Evolutionary conservation across 345 rosid species (phyloP).

Genomic region (Garcia nutans): DNA sequence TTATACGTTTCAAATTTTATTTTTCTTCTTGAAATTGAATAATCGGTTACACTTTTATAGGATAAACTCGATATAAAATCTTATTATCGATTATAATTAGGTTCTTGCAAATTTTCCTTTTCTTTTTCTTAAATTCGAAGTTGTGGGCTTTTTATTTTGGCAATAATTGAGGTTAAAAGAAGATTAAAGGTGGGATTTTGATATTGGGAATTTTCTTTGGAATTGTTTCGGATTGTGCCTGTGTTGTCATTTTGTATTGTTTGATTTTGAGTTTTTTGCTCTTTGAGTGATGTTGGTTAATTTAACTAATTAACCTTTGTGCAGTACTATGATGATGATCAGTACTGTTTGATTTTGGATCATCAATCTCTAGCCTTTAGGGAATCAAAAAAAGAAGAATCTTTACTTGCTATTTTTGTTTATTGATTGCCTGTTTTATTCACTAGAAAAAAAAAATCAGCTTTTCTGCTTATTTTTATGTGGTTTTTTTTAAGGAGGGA

Average conservation of each 20-base stretch:
- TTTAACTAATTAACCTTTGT: neutral
- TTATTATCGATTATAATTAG: neutral
- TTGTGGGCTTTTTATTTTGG: neutral
- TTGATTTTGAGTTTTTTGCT: neutral
- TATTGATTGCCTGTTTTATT: neutral
- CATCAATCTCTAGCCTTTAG: neutral
- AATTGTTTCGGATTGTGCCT: neutral
- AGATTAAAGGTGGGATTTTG: neutral
- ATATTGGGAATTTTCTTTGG: neutral
- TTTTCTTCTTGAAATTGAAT: neutral
- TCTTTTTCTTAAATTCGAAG: neutral
- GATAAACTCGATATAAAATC: neutral
- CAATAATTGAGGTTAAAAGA: neutral
- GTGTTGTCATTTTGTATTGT: neutral
- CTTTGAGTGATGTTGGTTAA: neutral
- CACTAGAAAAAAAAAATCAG: neutral
- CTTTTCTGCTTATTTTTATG: constrained; percentile 10
- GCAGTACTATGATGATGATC: no score
- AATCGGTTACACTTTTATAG: neutral
- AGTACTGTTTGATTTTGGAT: neutral
- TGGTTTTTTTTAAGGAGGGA: constrained; percentile 35
- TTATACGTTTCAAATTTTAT: neutral
- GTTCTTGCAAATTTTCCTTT: neutral
- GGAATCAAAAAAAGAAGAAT: neutral
- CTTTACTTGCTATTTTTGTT: neutral